phyloP scores from a whole-genome alignment of 2,329 filamentous ascomycete genomes.

The Epichloe scottii region DNA sequence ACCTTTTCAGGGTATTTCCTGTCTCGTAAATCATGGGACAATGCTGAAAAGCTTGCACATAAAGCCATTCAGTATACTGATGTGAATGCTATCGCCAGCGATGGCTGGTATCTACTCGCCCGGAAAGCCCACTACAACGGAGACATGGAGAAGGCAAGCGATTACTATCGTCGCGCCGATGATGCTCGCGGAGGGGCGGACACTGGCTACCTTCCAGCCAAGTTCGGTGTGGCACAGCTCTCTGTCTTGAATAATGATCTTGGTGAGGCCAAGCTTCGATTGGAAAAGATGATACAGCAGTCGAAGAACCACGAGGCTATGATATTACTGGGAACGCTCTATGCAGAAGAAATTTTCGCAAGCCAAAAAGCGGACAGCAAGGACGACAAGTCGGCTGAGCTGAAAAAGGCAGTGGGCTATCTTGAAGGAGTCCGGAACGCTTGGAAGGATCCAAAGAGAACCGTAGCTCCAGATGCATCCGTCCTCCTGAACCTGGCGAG shows the following conservation, averaged over 20 bases:
- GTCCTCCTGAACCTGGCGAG: slow-evolving; percentile 86
- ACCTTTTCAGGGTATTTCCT: slow-evolving; percentile 88
- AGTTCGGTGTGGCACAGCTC: slow-evolving; percentile 86
- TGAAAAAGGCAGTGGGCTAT: slow-evolving; percentile 74
- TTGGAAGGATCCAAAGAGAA: slow-evolving; percentile 91
- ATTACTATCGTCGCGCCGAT: slow-evolving; percentile 84
- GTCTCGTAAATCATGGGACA: slow-evolving; percentile 64
- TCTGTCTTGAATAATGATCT: slow-evolving; percentile 73
- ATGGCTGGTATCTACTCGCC: slow-evolving; percentile 92
- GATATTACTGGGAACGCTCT: slow-evolving; percentile 80
- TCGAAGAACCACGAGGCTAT: slow-evolving; percentile 78
- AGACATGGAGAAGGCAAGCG: slow-evolving; percentile 60
- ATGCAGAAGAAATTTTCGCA: slow-evolving; percentile 87
- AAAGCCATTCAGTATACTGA: slow-evolving; percentile 94
- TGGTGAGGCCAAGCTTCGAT: slow-evolving; percentile 79
- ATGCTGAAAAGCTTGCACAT: slow-evolving; percentile 76
- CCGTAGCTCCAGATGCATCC: slow-evolving; percentile 65
- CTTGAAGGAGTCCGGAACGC: slow-evolving; percentile 73
- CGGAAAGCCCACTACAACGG: slow-evolving; percentile 80
- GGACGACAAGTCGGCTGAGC: slow-evolving; percentile 77
- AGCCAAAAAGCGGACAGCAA: slow-evolving; percentile 58
- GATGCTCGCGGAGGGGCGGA: slow-evolving; percentile 87
- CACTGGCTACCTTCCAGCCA: slow-evolving; percentile 81
- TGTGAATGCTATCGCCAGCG: slow-evolving; percentile 90
- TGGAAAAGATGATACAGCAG: slow-evolving; percentile 89